Percentiles rank a stretch among this genome's conserved stretches.
Conservation (phyloP, 371 early-diverging fungal genomes). For the Mucor saturninus region DNA sequence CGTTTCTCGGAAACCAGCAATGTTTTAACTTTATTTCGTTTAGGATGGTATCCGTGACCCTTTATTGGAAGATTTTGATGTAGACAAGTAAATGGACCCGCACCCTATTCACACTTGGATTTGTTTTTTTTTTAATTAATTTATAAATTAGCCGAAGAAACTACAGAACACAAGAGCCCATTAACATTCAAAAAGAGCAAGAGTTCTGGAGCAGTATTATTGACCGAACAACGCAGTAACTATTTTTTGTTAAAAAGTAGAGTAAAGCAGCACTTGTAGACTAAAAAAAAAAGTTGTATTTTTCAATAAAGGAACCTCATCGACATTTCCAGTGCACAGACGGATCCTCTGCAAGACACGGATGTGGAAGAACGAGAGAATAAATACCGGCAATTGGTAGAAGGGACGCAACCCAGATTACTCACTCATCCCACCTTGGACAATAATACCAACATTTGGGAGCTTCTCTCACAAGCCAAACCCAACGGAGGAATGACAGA, state of each 20-base stretch:
- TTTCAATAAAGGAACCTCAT: constrained; percentile 44
- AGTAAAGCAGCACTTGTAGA: too few relatives aligned
- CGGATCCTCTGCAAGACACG: constrained; percentile 51
- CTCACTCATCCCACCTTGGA: not conserved
- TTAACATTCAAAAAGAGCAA: constrained; percentile 51
- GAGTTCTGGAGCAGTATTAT: constrained; percentile 53
- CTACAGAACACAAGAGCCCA: constrained; percentile 41
- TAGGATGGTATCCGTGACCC: constrained; percentile 43
- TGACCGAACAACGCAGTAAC: constrained; percentile 53
- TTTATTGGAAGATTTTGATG: constrained; percentile 32
- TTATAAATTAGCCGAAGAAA: constrained; percentile 28
- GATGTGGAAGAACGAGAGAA: constrained; percentile 54
- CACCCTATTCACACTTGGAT: not conserved
- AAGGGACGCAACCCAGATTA: constrained; percentile 75
- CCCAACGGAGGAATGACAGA: constrained; percentile 38
- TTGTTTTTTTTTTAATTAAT: not conserved
- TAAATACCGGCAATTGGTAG: constrained; percentile 41
- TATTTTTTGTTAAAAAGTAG: not conserved
- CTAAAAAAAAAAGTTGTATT: not conserved
- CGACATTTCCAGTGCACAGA: constrained; percentile 50
- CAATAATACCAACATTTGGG: too few relatives aligned
- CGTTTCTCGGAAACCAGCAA: not conserved
- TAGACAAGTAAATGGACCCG: constrained; percentile 36
- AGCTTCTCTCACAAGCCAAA: constrained; percentile 5
- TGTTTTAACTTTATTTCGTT: not conserved